Conservation (phyloP, 805 yeast genomes). For the Candida glaebosa region DNA sequence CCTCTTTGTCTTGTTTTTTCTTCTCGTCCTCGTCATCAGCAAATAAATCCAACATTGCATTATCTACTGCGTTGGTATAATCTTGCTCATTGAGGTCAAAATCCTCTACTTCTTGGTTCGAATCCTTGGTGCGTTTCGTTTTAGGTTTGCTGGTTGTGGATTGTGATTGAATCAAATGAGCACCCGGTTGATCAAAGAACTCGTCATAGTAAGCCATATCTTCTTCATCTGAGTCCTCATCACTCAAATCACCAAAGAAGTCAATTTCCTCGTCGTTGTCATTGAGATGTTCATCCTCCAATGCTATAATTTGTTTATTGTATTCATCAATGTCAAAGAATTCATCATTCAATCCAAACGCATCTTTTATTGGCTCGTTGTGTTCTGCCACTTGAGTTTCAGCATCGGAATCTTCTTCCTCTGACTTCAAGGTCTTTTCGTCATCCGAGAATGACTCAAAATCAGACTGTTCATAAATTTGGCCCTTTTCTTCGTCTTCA, state of each 20-base stretch:
- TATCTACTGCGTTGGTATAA: conserved; percentile 55
- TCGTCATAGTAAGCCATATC: conserved; percentile 62
- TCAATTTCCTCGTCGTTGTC: conserved; percentile 41
- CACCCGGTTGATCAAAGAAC: conserved; percentile 52
- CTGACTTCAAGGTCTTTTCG: conserved; percentile 7
- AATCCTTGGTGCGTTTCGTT: conserved; percentile 9
- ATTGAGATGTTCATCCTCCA: conserved; percentile 39
- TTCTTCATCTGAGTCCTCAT: conserved; percentile 48
- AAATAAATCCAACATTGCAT: conserved; percentile 61
- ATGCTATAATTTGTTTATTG: conserved; percentile 66
- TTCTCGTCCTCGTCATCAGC: conserved; percentile 42
- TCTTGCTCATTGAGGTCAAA: conserved; percentile 46
- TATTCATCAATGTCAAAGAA: conserved; percentile 84
- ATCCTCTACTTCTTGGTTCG: conserved; percentile 29
- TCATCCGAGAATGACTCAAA: conserved; percentile 8
- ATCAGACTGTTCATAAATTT: conserved; percentile 6
- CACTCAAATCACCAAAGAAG: conserved; percentile 30
- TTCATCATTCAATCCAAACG: conserved; percentile 72
- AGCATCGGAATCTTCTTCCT: conserved; percentile 20
- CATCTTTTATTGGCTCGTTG: conserved; percentile 37
- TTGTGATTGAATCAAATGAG: conserved; percentile 45
- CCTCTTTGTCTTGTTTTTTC: conserved; percentile 15
- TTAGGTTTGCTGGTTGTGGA: conserved; percentile 14
- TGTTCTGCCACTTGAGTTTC: conserved; percentile 13
- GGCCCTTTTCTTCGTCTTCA: conserved; percentile 21